Base-by-base conservation (phyloP, 306 rosid species). In the Cicer cuneatum region DNA sequence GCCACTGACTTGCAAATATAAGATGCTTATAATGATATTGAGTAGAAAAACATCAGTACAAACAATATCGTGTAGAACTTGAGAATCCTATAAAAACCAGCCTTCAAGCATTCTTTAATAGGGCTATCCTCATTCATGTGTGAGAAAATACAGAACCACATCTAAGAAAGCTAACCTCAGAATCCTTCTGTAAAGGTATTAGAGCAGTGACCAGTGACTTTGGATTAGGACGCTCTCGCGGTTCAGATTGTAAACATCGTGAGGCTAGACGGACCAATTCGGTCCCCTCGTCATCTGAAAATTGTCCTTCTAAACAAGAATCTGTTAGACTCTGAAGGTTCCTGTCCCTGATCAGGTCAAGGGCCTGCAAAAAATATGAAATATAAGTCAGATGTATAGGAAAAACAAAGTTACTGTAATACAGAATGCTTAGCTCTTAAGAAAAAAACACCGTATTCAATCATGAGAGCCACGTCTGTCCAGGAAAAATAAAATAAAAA, bases 151-250 rank as follows among this genome's bases (percentile, higher is more conserved):
- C 3, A 35, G 78, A 71, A 66, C 53, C 49, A 65, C 19, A 46
- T 58, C 19, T 58, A 52, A 56, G 73, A 75, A 45, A 54, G 61
- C 87, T 71, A 68, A 94, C 99, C 95, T 94, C 99, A 45, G 87
- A 53, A 47, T 90, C 96, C 81, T 94, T 91, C 85, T 94, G 99
- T 67, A 94, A 84, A 71, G 97, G 97, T 83, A 90, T 78, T 78
- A 94, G 83, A 71, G 95, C 89, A 76, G 95, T 73, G 81, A 90
- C 95, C 82, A 94, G 69, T 49, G 95, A 87, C 76, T 69, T 91
- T 10, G 98, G 93, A 82, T 94, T 88, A 61, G 98, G 98, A 79
- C 98, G 98, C 74, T 94, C 98, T 49, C 95, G 87, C 4, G 97
- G 96, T 77, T 94, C 98, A 62, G 90, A 89, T 74, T 94, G 93